A percentile compares a stretch with the other conserved stretches of the same genome.
Evolutionary conservation across 148 eudicot species (phyloP).

Genomic region (Simmondsia chinensis): DNA sequence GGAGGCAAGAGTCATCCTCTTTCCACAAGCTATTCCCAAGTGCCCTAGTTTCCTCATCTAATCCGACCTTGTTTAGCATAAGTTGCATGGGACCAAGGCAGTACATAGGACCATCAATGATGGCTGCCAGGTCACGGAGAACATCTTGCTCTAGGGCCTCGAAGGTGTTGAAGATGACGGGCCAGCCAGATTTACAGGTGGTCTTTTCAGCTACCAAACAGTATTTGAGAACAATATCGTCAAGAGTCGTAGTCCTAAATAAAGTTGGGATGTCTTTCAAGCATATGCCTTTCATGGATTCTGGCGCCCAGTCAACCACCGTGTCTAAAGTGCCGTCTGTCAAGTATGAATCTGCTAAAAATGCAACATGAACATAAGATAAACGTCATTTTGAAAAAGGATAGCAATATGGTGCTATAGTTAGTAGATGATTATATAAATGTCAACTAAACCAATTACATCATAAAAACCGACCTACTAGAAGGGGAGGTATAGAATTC

Average conservation of each 20-base stretch:
- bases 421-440: too few relatives aligned
- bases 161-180: slow-evolving; percentile 12
- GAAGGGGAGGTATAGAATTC: too few relatives aligned
- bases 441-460: too few relatives aligned
- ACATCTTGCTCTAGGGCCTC: slow-evolving; percentile 7
- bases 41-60: neutral
- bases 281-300: neutral
- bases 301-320: neutral
- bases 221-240: neutral
- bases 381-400: too few relatives aligned
- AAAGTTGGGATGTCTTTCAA: slow-evolving; percentile 7
- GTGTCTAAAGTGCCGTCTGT: slow-evolving; percentile 11
- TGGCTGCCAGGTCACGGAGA: neutral
- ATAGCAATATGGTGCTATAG: too few relatives aligned
- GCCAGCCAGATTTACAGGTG: neutral
- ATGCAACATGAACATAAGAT: too few relatives aligned
- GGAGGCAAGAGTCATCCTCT: neutral
- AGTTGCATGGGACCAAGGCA: slow-evolving; percentile 11
- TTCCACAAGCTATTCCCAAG: slow-evolving; percentile 6
- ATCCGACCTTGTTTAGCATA: neutral
- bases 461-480: too few relatives aligned
- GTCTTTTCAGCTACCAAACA: neutral
- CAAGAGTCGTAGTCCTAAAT: slow-evolving; percentile 3
- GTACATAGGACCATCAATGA: neutral
- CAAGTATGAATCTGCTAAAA: slow-evolving; percentile 5